Conservation (phyloP, 371 early-diverging fungal species). For the Entomophthora muscae region DNA sequence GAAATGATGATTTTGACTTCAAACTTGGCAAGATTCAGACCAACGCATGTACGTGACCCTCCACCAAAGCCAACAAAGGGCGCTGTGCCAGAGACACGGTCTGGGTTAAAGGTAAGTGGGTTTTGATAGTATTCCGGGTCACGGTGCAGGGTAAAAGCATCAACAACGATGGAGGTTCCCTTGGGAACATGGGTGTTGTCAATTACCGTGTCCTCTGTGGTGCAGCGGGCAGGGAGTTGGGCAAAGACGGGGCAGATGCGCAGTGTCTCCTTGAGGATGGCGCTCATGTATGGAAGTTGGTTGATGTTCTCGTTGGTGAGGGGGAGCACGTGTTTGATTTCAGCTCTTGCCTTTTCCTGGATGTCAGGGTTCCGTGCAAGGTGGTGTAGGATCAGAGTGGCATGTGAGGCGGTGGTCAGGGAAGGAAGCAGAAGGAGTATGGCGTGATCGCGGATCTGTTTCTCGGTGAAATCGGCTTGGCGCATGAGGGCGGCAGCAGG, state of each 20-base stretch:
- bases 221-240: neutral
- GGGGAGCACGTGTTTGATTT: neutral
- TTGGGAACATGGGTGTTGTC: neutral
- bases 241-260: slow-evolving; percentile 22
- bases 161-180: neutral
- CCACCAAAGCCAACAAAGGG: slow-evolving; percentile 4
- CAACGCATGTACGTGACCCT: slow-evolving; percentile 18
- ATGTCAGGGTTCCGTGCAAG: slow-evolving; percentile 1
- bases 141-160: neutral
- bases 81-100: slow-evolving; percentile 20
- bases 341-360: slow-evolving; percentile 3
- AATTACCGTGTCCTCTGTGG: neutral
- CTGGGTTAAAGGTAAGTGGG: slow-evolving; percentile 24
- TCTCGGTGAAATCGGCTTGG: slow-evolving; percentile 1
- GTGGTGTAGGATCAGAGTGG: neutral
- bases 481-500: neutral
- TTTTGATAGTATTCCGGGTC: slow-evolving; percentile 7
- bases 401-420: slow-evolving; percentile 18
- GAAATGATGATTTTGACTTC: slow-evolving; percentile 28
- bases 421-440: slow-evolving; percentile 8
- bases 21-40: slow-evolving; percentile 30
- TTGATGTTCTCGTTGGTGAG: slow-evolving; percentile 18
- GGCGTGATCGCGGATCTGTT: neutral
- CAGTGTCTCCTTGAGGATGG: slow-evolving; percentile 23
- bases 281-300: slow-evolving; percentile 20